Evolutionary conservation across 805 yeast genomes (phyloP).

Genomic region (Danielia oregonensis): DNA sequence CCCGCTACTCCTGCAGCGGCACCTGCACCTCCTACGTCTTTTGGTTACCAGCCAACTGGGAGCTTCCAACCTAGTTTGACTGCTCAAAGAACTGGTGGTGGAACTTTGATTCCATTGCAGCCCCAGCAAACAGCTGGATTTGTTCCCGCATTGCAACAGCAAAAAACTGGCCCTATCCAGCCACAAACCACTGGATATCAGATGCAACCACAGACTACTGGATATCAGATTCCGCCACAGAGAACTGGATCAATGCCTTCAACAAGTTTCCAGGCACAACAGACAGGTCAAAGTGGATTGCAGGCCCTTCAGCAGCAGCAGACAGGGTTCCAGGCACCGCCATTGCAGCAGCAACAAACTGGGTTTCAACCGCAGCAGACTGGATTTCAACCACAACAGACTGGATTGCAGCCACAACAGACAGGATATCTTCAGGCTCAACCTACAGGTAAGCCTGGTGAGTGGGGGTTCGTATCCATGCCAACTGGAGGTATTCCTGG

Average conservation of each 20-base stretch:
- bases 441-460: slow-evolving; percentile 68
- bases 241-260: slow-evolving; percentile 12
- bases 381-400: slow-evolving; percentile 39
- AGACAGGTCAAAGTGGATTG: slow-evolving; percentile 5
- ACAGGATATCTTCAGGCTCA: slow-evolving; percentile 40
- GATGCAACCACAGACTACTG: slow-evolving; percentile 9
- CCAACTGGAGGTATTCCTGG: slow-evolving; percentile 74
- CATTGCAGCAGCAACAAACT: slow-evolving; percentile 19
- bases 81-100: slow-evolving; percentile 46
- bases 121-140: slow-evolving; percentile 72
- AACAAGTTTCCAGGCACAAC: slow-evolving; percentile 11
- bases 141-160: slow-evolving; percentile 47
- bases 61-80: slow-evolving; percentile 18
- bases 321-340: slow-evolving; percentile 24
- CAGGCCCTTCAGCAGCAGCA: slow-evolving; percentile 22
- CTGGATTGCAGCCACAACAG: slow-evolving; percentile 15
- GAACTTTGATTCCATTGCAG: slow-evolving; percentile 44
- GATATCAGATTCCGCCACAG: slow-evolving; percentile 20
- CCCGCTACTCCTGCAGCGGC: no score
- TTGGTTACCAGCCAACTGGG: slow-evolving; percentile 41
- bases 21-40: slow-evolving; percentile 23
- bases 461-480: slow-evolving; percentile 72
- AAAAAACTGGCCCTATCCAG: slow-evolving; percentile 35
- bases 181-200: slow-evolving; percentile 19
- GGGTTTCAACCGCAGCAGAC: slow-evolving; percentile 24